These are phyloP conservation scores for Elongisporangium anandrum DNA, from an alignment of 352 stramenopile species.

Conservation along the genomic window DNA sequence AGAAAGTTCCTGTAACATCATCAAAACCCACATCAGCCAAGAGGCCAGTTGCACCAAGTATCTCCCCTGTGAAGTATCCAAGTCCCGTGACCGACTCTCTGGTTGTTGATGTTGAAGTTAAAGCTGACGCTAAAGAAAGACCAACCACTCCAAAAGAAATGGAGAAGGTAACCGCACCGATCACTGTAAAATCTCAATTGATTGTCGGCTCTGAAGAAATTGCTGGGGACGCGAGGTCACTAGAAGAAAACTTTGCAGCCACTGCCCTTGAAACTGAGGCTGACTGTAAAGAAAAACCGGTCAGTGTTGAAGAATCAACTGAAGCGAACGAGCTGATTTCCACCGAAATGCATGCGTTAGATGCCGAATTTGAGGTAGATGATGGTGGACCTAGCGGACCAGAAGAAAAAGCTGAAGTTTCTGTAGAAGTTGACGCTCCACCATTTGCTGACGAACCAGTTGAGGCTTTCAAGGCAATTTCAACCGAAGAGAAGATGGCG, in stretches of 20 bases:
- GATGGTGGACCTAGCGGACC: not conserved
- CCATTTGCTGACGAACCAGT: not conserved
- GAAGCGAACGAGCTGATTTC: not conserved
- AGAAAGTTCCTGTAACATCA: not conserved
- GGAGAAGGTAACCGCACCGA: not conserved
- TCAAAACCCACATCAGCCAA: not conserved
- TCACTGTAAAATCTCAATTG: not conserved
- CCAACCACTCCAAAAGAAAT: not conserved
- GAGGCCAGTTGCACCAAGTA: slow-evolving; percentile 1
- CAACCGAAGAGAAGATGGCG: not conserved
- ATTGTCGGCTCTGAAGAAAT: not conserved
- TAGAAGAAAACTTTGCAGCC: not conserved
- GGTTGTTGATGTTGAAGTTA: slow-evolving; percentile 5
- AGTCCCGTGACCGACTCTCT: not conserved
- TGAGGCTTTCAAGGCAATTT: not conserved
- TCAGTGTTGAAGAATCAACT: not conserved
- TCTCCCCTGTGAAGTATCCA: not conserved
- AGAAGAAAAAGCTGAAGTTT: not conserved
- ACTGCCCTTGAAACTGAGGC: not conserved
- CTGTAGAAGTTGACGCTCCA: not conserved
- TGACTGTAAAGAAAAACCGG: not conserved
- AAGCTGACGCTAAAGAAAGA: slow-evolving; percentile 1
- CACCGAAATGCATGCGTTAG: not conserved
- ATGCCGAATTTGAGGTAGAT: slow-evolving; percentile 1
- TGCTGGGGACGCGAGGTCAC: not conserved